A percentile compares a stretch with the other conserved stretches of the same genome.
Conservation (phyloP, 169 alveolate species). For the Cryptosporidium bovis region DNA sequence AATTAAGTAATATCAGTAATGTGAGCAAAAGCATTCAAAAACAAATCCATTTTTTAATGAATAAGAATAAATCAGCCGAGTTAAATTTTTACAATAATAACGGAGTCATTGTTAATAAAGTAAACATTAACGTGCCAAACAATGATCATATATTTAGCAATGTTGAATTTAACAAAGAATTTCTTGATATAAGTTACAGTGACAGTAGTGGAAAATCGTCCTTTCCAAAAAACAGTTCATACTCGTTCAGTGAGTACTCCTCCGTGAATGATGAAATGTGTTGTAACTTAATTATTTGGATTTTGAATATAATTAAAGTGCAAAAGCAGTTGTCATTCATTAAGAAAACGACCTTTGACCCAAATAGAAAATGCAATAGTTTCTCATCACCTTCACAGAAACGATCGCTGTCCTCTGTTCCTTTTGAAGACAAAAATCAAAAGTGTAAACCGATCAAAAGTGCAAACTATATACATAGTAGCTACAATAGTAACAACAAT, state of each 20-base stretch:
- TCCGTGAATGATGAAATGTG: slow-evolving; percentile 4
- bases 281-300: slow-evolving; percentile 33
- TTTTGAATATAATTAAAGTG: slow-evolving; percentile 1
- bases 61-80: slow-evolving; percentile 26
- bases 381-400: too few relatives aligned
- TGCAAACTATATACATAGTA: background rate
- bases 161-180: too few relatives aligned
- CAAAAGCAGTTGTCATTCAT: slow-evolving; percentile 53
- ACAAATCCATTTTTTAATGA: slow-evolving; percentile 15
- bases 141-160: too few relatives aligned
- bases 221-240: too few relatives aligned
- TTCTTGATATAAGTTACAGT: too few relatives aligned
- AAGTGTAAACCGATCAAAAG: background rate
- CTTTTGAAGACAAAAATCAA: background rate
- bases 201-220: too few relatives aligned
- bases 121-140: slow-evolving; percentile 7
- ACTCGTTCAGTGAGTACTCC: too few relatives aligned
- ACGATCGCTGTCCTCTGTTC: background rate
- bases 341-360: background rate
- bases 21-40: slow-evolving; percentile 17
- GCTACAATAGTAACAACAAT: background rate
- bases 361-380: background rate
- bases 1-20: background rate
- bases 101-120: slow-evolving; percentile 24
- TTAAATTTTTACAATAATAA: slow-evolving; percentile 34